Conservation (phyloP, 2,329 filamentous ascomycete genomes). For the Aquanectria penicillioides region DNA sequence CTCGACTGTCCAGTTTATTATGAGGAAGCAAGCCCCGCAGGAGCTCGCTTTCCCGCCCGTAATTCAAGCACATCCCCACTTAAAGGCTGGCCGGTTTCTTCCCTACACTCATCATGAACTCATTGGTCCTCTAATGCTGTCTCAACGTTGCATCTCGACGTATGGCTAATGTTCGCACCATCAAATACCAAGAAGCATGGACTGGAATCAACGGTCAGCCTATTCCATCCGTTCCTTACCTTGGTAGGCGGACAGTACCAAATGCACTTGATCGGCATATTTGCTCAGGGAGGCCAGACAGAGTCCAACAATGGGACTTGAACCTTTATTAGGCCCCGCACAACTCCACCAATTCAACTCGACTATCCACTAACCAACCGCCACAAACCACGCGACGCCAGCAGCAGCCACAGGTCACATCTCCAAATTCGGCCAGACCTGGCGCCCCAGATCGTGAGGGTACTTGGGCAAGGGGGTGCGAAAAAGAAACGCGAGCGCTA, state of each 20-base stretch:
- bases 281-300: no score
- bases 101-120: neutral
- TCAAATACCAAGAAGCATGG: neutral
- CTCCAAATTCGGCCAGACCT: constrained; percentile 18
- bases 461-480: neutral
- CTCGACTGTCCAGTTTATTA: no score
- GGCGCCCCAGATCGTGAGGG: constrained; percentile 17
- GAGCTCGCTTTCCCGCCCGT: no score
- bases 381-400: constrained; percentile 20
- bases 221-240: no score
- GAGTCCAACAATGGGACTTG: no score
- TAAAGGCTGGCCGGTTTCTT: neutral
- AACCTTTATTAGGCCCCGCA: constrained; percentile 8
- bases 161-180: neutral
- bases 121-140: no score
- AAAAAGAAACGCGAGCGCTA: constrained; percentile 3
- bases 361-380: constrained; percentile 19
- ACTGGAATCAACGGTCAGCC: no score
- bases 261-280: no score
- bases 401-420: constrained; percentile 12
- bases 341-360: constrained; percentile 17
- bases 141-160: neutral
- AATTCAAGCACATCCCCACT: constrained; percentile 9
- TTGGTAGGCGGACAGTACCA: no score
- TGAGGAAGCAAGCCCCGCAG: no score